Percentiles rank a stretch among this genome's conserved stretches.
Evolutionary conservation across 495 filamentous ascomycete genomes (phyloP).

Genomic region (Penicillium taxi): DNA sequence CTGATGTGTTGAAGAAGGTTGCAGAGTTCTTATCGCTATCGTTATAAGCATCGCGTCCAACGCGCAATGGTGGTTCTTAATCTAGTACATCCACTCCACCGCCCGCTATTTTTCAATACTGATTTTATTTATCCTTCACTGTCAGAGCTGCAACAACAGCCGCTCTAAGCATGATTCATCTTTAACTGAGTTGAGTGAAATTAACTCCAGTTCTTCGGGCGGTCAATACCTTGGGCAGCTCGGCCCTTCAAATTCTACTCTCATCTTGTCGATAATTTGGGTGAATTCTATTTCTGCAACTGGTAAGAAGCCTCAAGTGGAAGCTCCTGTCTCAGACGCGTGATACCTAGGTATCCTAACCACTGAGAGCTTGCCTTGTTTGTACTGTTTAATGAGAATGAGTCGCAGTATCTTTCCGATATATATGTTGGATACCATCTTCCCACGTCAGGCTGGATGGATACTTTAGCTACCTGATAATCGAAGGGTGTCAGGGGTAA

Average conservation of each 20-base stretch:
- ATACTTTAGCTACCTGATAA: constrained; percentile 30
- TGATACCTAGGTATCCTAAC: constrained; percentile 42
- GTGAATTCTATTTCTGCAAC: constrained; percentile 65
- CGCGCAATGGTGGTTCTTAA: no score
- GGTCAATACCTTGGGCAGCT: constrained; percentile 55
- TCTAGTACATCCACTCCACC: background rate
- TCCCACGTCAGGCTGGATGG: constrained; percentile 40
- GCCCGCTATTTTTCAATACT: background rate
- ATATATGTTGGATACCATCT: constrained; percentile 43
- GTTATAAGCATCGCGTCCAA: background rate
- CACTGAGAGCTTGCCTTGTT: constrained; percentile 24
- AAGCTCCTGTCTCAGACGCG: constrained; percentile 57
- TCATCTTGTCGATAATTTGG: constrained; percentile 63
- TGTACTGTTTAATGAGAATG: constrained; percentile 30
- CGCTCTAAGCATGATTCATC: constrained; percentile 29
- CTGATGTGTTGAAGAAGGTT: constrained; percentile 6
- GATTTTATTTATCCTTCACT: constrained; percentile 3
- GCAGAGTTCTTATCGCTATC: constrained; percentile 20
- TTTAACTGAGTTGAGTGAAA: constrained; percentile 22
- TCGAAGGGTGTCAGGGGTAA: constrained; percentile 49
- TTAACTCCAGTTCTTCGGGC: constrained; percentile 11
- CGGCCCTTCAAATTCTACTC: constrained; percentile 62
- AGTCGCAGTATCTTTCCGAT: constrained; percentile 41
- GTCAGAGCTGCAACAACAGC: constrained; percentile 24
- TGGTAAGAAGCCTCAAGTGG: constrained; percentile 74